These are phyloP conservation scores for Yarrowia phangngaensis DNA, from an alignment of 805 yeast genomes.

Conservation along the genomic window DNA sequence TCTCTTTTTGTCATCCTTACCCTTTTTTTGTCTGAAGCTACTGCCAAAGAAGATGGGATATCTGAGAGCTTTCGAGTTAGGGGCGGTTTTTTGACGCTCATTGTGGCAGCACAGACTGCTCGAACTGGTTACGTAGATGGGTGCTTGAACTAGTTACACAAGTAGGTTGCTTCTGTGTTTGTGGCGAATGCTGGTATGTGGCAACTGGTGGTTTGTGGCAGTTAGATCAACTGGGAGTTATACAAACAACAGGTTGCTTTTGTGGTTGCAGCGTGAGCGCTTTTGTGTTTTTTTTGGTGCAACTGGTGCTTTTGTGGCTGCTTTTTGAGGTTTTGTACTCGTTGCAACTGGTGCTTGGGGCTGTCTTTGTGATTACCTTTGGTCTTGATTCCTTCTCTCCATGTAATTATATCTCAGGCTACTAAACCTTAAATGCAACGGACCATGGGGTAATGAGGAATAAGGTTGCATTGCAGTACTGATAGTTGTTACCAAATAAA, in stretches of 20 bases:
- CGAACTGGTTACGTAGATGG: no score
- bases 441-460: constrained; percentile 22
- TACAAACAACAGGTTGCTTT: no score
- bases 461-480: constrained; percentile 23
- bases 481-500: no score
- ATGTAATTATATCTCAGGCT: constrained; percentile 7
- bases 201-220: neutral
- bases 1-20: constrained; percentile 28
- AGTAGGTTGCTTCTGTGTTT: no score
- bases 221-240: no score
- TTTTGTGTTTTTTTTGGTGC: neutral
- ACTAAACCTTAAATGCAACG: constrained; percentile 4
- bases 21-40: constrained; percentile 1
- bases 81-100: constrained; percentile 23
- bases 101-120: no score
- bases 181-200: neutral
- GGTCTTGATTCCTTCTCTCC: constrained; percentile 9
- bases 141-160: no score
- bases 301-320: neutral
- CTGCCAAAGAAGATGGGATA: constrained; percentile 4
- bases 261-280: neutral
- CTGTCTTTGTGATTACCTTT: constrained; percentile 5
- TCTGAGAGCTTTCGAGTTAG: constrained; percentile 16
- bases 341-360: no score
- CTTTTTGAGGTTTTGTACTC: neutral